Evolutionary conservation across 2,329 filamentous ascomycete species (phyloP).

Genomic region (Drechslerella dactyloides): DNA sequence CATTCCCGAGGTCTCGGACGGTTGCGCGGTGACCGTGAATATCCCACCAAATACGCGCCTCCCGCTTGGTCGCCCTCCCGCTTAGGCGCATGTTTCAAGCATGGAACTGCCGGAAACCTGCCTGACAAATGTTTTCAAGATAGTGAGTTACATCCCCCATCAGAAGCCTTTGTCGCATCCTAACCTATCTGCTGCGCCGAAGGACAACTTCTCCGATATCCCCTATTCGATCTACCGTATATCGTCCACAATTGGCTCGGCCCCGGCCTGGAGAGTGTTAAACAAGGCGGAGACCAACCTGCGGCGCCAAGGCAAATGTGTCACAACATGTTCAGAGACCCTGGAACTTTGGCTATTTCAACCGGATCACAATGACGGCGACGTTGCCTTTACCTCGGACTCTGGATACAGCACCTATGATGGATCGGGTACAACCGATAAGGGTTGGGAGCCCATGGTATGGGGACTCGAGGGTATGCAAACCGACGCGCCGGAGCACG

Average conservation of each 20-base stretch:
- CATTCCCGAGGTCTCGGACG: conserved; percentile 48
- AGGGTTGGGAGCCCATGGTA: conserved; percentile 44
- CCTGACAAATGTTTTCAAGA: conserved; percentile 51
- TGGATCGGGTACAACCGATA: conserved; percentile 38
- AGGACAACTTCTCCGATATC: conserved; percentile 50
- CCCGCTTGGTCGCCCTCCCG: conserved; percentile 28
- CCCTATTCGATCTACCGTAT: conserved; percentile 44
- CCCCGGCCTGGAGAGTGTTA: conserved; percentile 43
- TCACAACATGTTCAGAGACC: conserved; percentile 31
- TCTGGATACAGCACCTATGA: conserved; percentile 48
- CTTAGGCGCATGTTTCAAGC: conserved; percentile 48
- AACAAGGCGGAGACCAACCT: conserved; percentile 44
- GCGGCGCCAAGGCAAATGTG: conserved; percentile 44
- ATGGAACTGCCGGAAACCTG: conserved; percentile 51
- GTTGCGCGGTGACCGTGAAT: conserved; percentile 45
- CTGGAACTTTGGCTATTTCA: conserved; percentile 47
- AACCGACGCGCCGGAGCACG: neutral
- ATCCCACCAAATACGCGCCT: conserved; percentile 32
- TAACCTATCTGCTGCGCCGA: conserved; percentile 21
- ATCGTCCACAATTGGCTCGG: conserved; percentile 40
- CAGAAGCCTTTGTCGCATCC: conserved; percentile 10
- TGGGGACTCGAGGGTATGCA: conserved; percentile 42
- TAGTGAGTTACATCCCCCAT: conserved; percentile 33
- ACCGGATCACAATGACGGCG: conserved; percentile 34
- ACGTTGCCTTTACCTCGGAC: conserved; percentile 37